A percentile compares a stretch with the other conserved stretches of the same genome.
Evolutionary conservation across 129 eudicot species (phyloP).

Genomic region (Smallanthus sonchifolius): DNA sequence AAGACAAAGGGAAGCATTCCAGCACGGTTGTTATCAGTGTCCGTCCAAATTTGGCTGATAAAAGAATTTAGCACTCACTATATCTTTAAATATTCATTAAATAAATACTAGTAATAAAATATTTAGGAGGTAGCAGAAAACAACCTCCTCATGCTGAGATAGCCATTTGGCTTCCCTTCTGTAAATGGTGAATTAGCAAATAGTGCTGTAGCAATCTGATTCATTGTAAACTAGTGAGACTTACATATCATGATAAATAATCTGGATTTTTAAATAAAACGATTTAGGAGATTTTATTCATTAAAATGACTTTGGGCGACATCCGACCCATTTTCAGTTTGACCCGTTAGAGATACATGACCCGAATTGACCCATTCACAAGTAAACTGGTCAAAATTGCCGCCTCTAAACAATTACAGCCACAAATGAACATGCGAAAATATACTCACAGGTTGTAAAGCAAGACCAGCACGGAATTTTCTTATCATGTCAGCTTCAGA

Average conservation of each 20-base stretch:
- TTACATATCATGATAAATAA: slow-evolving; percentile 2
- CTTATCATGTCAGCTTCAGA: slow-evolving; percentile 99
- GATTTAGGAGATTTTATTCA: neutral
- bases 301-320: neutral
- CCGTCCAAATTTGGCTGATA: slow-evolving; percentile 97
- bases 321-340: neutral
- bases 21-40: slow-evolving; percentile 84
- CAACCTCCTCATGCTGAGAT: slow-evolving; percentile 97
- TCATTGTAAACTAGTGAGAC: slow-evolving; percentile 29
- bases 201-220: slow-evolving; percentile 93
- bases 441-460: slow-evolving; percentile 90
- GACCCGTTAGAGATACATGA: neutral
- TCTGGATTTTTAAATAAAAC: neutral
- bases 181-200: slow-evolving; percentile 98
- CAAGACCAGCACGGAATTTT: slow-evolving; percentile 97
- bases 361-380: neutral
- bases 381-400: neutral
- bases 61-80: neutral
- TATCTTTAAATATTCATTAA: neutral
- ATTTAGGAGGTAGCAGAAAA: neutral
- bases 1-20: slow-evolving; percentile 99
- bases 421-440: slow-evolving; percentile 6
- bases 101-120: neutral
- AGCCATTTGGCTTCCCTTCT: slow-evolving; percentile 96
- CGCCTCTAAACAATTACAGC: neutral